Conservation (phyloP, 139 green algal genomes). For the Micractinium conductrix region DNA sequence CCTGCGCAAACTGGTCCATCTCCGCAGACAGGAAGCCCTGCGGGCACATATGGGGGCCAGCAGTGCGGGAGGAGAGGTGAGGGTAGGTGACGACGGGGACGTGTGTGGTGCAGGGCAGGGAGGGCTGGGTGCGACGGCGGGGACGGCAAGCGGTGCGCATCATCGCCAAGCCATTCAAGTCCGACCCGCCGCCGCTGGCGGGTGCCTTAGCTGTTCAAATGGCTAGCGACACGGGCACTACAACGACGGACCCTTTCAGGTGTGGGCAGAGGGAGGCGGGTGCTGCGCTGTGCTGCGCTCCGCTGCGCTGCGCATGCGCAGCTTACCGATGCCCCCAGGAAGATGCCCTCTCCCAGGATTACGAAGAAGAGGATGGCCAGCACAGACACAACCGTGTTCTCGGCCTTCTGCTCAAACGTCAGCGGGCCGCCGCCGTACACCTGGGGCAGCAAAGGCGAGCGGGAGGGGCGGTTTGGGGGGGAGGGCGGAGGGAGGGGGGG, state of each 20-base stretch:
- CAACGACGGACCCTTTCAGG: background rate
- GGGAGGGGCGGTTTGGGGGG: too few relatives aligned
- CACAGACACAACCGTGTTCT: constrained; percentile 33
- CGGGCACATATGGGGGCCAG: background rate
- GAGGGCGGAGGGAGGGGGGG: too few relatives aligned
- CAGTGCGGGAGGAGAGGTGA: background rate
- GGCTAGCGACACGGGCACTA: background rate
- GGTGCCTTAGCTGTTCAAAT: background rate
- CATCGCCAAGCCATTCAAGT: background rate
- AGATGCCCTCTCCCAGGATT: constrained; percentile 60
- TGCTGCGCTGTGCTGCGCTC: too few relatives aligned
- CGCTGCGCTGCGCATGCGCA: background rate
- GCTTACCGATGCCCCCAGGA: constrained; percentile 50
- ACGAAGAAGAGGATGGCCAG: constrained; percentile 52
- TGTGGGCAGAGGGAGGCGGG: too few relatives aligned
- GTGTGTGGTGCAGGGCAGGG: background rate
- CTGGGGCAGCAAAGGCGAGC: too few relatives aligned
- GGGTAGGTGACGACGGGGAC: background rate
- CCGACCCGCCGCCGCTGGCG: too few relatives aligned
- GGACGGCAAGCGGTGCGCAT: background rate
- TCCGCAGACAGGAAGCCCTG: constrained; percentile 70
- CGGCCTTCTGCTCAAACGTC: constrained; percentile 26
- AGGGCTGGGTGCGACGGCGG: background rate
- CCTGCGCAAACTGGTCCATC: constrained; percentile 56
- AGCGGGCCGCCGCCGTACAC: constrained; percentile 49